phyloP scores from a whole-genome alignment of 2,329 filamentous ascomycete genomes.

The Grosmannia huntii region DNA sequence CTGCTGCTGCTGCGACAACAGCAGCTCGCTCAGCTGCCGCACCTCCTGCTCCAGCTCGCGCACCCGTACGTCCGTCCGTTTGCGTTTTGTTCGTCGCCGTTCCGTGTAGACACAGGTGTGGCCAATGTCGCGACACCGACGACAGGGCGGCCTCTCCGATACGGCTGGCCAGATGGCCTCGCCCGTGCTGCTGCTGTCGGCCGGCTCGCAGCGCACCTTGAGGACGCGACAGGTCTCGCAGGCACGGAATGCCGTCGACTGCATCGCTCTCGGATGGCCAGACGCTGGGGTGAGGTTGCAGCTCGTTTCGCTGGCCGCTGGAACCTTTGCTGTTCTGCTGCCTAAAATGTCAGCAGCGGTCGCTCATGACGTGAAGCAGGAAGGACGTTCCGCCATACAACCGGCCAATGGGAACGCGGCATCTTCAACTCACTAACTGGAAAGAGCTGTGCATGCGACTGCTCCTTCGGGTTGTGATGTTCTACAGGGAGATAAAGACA shows the following conservation, averaged over 20 bases:
- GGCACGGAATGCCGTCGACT: background rate
- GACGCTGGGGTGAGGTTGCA: background rate
- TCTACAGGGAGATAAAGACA: too few relatives aligned
- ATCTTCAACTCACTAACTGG: background rate
- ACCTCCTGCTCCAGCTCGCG: slow-evolving; percentile 71
- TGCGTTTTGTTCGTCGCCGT: slow-evolving; percentile 8
- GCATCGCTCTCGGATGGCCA: background rate
- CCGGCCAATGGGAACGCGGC: background rate
- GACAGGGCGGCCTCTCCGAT: slow-evolving; percentile 6
- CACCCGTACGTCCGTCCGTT: slow-evolving; percentile 48
- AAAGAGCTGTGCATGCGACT: background rate
- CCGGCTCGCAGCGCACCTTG: slow-evolving; percentile 5
- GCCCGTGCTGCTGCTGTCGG: background rate
- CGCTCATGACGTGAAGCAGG: background rate
- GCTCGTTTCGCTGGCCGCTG: background rate
- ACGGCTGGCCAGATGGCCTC: background rate
- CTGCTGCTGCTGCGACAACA: background rate
- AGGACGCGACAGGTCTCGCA: background rate
- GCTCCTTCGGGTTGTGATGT: too few relatives aligned
- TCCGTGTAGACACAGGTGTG: slow-evolving; percentile 6
- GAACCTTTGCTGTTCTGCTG: background rate
- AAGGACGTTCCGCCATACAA: background rate
- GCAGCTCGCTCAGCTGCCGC: slow-evolving; percentile 35
- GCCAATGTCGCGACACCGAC: slow-evolving; percentile 4
- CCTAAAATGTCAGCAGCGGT: background rate